Conservation (phyloP, 2,329 filamentous ascomycete genomes). For the Monosporascus sp. region DNA sequence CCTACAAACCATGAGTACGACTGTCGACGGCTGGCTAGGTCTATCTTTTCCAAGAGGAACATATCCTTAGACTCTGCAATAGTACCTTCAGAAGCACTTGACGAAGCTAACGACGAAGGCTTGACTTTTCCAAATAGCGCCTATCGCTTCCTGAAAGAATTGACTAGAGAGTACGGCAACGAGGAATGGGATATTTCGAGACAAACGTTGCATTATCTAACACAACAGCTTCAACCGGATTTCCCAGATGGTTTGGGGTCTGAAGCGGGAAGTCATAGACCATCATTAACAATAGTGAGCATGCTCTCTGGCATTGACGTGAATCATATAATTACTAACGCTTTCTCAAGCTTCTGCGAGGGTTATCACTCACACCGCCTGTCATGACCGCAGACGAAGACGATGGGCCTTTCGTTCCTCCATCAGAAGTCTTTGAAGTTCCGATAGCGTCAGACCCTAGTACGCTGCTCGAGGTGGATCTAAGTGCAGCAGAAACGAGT, state of each 20-base stretch:
- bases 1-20: conserved; percentile 22
- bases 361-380: conserved; percentile 20
- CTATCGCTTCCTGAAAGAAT: conserved; percentile 6
- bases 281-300: conserved; percentile 8
- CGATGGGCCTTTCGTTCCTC: conserved; percentile 17
- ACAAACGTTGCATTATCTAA: conserved; percentile 14
- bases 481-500: conserved; percentile 14
- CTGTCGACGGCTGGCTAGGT: conserved; percentile 12
- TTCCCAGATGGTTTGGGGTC: conserved; percentile 9
- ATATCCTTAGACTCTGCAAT: conserved; percentile 8
- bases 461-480: conserved; percentile 22
- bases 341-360: conserved; percentile 9
- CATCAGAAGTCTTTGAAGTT: conserved; percentile 16
- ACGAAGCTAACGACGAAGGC: conserved; percentile 16
- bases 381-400: conserved; percentile 13
- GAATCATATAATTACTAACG: conserved; percentile 3
- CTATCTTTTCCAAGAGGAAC: conserved; percentile 9
- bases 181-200: conserved; percentile 20
- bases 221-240: conserved; percentile 9
- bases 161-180: conserved; percentile 3
- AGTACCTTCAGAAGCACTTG: conserved; percentile 21
- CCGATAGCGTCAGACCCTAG: conserved; percentile 19
- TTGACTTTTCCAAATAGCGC: conserved; percentile 16
- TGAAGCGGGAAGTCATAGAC: conserved; percentile 5
- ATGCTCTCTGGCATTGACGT: background rate